Conservation (phyloP, 2,329 filamentous ascomycete species). For the Fusarium algeriense region DNA sequence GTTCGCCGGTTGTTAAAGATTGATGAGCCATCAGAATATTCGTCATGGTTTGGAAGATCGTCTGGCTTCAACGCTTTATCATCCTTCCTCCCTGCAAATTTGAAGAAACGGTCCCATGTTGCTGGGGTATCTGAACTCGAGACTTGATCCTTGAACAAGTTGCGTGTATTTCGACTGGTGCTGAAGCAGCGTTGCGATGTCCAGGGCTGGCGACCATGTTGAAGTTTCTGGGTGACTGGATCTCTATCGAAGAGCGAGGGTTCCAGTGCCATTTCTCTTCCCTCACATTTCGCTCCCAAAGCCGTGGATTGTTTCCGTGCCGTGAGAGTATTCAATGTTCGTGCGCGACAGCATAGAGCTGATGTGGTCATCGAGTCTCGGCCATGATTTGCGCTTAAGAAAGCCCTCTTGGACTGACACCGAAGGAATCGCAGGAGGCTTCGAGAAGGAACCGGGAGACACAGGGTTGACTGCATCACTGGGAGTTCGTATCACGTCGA, state of each 20-base stretch:
- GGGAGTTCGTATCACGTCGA: constrained; percentile 25
- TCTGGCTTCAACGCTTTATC: constrained; percentile 64
- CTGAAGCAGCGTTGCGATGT: constrained; percentile 45
- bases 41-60: constrained; percentile 69
- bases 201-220: constrained; percentile 17
- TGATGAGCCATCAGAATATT: constrained; percentile 66
- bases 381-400: constrained; percentile 61
- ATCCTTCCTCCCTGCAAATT: constrained; percentile 53
- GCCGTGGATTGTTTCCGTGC: constrained; percentile 28
- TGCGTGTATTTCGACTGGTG: constrained; percentile 46
- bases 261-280: constrained; percentile 42
- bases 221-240: constrained; percentile 32
- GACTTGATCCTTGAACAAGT: constrained; percentile 36
- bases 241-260: constrained; percentile 49
- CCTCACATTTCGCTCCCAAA: constrained; percentile 22
- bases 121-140: constrained; percentile 43
- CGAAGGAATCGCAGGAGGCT: constrained; percentile 79
- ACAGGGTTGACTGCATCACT: constrained; percentile 61
- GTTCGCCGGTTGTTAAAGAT: constrained; percentile 79
- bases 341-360: constrained; percentile 37
- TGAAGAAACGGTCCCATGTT: constrained; percentile 65
- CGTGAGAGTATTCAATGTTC: constrained; percentile 21
- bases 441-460: constrained; percentile 63
- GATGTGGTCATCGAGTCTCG: constrained; percentile 26
- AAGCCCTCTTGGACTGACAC: constrained; percentile 73